Conservation (phyloP, 306 rosid genomes). For the Quercus wislizeni region DNA sequence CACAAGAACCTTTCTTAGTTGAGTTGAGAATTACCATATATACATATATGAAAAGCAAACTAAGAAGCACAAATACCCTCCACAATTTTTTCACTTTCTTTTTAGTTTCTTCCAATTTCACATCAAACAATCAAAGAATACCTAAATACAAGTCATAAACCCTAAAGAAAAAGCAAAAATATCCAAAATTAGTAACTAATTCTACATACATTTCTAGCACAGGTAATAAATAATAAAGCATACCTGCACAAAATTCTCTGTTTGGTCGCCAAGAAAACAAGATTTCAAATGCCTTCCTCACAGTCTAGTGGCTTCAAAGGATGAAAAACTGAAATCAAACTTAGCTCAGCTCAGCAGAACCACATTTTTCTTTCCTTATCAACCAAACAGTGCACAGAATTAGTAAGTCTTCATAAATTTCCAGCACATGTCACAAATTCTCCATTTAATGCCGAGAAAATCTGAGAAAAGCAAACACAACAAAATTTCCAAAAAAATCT, state of each 20-base stretch:
- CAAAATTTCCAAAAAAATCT: too few species aligned
- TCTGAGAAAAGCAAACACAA: too few species aligned
- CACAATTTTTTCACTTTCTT: conserved; percentile 28
- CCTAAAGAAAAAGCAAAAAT: not conserved
- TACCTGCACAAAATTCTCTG: not conserved
- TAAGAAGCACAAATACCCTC: not conserved
- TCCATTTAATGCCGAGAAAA: too few species aligned
- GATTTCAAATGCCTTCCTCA: not conserved
- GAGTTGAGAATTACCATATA: not conserved
- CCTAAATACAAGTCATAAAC: not conserved
- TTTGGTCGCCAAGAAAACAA: not conserved
- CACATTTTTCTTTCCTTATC: conserved; percentile 12
- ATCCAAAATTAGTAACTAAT: not conserved
- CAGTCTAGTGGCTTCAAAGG: not conserved
- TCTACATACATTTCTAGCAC: not conserved
- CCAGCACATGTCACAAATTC: too few species aligned
- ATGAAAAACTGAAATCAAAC: conserved; percentile 5
- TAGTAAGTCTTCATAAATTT: too few species aligned
- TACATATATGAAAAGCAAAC: not conserved
- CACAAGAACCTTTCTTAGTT: conserved; percentile 15
- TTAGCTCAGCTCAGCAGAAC: not conserved
- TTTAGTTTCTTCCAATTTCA: not conserved
- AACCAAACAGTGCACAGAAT: not conserved
- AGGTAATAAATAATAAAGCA: not conserved
- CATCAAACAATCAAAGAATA: not conserved